phyloP scores from a whole-genome alignment of 768 basidiomycete genomes.

The Tephrocybe rancida region DNA sequence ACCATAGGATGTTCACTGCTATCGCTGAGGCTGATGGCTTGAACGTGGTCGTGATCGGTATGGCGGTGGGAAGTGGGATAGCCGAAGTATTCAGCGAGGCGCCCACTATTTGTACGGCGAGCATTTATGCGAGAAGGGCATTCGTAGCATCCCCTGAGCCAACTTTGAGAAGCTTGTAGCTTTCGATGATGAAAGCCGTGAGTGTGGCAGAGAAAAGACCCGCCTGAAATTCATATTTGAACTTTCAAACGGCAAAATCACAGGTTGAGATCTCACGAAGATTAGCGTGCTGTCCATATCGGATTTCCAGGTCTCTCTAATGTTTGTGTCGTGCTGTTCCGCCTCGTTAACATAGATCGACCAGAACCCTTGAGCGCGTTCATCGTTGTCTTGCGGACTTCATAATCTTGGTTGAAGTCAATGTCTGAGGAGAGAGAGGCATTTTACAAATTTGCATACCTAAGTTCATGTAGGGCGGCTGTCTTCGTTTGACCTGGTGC shows the following conservation, averaged over 20 bases:
- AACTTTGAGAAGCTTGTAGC: conserved; percentile 30
- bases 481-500: too few relatives aligned
- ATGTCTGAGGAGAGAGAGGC: not conserved
- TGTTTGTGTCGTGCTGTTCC: conserved; percentile 3
- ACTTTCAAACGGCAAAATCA: not conserved
- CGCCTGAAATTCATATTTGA: conserved; percentile 23
- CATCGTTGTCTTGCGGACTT: conserved; percentile 2
- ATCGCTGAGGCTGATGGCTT: conserved; percentile 19
- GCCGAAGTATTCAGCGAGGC: conserved; percentile 7
- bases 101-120: conserved; percentile 4
- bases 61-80: not conserved
- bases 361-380: conserved; percentile 1
- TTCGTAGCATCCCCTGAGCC: conserved; percentile 27
- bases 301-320: conserved; percentile 10
- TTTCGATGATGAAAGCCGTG: conserved; percentile 38
- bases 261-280: conserved; percentile 22
- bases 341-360: conserved; percentile 2
- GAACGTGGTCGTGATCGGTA: conserved; percentile 6
- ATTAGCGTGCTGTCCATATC: conserved; percentile 22
- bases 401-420: not conserved
- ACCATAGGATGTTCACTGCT: conserved; percentile 30
- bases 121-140: conserved; percentile 24
- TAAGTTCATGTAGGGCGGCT: not conserved
- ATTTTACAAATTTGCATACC: not conserved
- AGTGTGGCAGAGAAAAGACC: conserved; percentile 43